A percentile compares a stretch with the other conserved stretches of the same genome.
Evolutionary conservation across 257 asterid species (phyloP).

Genomic region (Datura wrightii): DNA sequence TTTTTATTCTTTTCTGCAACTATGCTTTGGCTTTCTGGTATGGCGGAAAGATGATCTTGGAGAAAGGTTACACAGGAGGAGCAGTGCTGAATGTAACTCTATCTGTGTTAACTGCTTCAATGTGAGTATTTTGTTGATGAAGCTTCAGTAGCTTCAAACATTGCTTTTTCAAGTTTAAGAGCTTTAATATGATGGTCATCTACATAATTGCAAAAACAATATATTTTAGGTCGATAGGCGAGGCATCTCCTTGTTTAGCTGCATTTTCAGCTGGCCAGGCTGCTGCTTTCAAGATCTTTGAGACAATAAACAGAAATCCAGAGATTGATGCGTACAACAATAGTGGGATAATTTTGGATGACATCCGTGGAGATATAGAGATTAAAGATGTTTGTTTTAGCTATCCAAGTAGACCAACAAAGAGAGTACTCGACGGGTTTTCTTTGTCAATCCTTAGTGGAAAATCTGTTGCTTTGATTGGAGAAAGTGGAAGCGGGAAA

Average conservation of each 20-base stretch:
- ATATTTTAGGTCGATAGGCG: conserved; percentile 66
- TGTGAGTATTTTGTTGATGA: conserved; percentile 46
- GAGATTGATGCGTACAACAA: conserved; percentile 63
- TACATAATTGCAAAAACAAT: background rate
- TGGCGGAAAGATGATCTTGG: conserved; percentile 71
- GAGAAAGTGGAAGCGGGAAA: conserved; percentile 86
- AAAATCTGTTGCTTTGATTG: conserved; percentile 69
- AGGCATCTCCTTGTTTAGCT: conserved; percentile 69
- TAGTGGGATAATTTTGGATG: conserved; percentile 52
- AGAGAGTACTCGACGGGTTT: conserved; percentile 66
- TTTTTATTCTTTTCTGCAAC: conserved; percentile 61
- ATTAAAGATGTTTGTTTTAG: conserved; percentile 58
- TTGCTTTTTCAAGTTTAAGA: background rate
- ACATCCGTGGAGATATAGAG: conserved; percentile 64
- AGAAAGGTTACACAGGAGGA: conserved; percentile 73
- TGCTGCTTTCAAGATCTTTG: conserved; percentile 78
- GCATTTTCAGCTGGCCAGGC: conserved; percentile 78
- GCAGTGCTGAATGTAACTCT: conserved; percentile 63
- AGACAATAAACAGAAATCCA: conserved; percentile 62
- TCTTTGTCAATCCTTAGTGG: conserved; percentile 65
- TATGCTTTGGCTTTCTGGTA: conserved; percentile 73
- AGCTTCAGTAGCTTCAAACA: background rate
- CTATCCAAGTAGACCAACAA: conserved; percentile 71
- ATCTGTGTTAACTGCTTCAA: conserved; percentile 68
- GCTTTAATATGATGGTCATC: background rate